phyloP scores from a whole-genome alignment of 768 basidiomycete genomes.

The Hypholoma fasciculare region DNA sequence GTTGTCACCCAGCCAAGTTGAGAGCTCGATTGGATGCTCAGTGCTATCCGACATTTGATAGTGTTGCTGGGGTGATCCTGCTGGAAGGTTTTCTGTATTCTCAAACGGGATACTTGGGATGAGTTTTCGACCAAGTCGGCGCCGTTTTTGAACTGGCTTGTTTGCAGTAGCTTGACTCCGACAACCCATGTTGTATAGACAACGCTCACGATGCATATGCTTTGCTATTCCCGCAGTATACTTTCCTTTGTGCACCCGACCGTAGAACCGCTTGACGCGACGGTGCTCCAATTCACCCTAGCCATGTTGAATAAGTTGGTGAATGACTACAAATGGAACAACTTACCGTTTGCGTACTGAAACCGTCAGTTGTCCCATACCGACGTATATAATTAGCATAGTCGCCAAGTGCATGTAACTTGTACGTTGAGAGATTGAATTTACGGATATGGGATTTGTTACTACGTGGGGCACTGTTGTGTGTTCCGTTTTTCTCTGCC shows the following conservation, averaged over 20 bases:
- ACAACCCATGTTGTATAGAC: too few species aligned
- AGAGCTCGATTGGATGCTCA: constrained; percentile 8
- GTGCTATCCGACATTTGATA: constrained; percentile 16
- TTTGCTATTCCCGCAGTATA: constrained; percentile 14
- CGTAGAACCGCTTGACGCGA: constrained; percentile 15
- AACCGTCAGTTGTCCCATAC: constrained; percentile 16
- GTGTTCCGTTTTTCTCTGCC: too few species aligned
- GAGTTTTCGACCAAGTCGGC: too few species aligned
- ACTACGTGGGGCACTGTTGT: too few species aligned
- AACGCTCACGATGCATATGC: constrained; percentile 13
- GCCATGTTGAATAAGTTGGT: neutral
- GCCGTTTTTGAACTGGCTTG: too few species aligned
- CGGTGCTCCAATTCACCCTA: constrained; percentile 19
- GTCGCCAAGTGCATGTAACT: constrained; percentile 16
- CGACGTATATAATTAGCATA: constrained; percentile 11
- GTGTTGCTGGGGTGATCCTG: constrained; percentile 11
- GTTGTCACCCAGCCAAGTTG: constrained; percentile 13
- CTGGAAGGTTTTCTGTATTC: constrained; percentile 1
- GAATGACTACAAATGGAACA: too few species aligned
- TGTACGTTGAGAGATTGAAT: constrained; percentile 19
- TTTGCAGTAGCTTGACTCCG: too few species aligned
- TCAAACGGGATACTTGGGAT: too few species aligned
- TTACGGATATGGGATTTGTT: too few species aligned
- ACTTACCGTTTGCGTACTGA: constrained; percentile 11
- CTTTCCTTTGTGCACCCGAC: constrained; percentile 17